Conservation (phyloP, 306 rosid species). For the Gastrolobium villosum region DNA sequence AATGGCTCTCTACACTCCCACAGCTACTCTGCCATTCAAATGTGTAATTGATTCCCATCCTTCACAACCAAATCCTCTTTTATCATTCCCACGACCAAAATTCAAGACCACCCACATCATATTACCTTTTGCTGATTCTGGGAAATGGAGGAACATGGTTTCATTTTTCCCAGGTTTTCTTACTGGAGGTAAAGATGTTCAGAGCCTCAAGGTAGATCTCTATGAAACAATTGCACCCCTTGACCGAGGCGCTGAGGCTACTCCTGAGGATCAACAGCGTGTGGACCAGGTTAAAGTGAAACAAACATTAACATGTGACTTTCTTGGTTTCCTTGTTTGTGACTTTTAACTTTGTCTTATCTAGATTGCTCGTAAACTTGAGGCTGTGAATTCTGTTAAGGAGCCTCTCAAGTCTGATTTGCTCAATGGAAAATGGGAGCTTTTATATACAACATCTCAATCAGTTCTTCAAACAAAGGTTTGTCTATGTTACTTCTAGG, state of each 20-base stretch:
- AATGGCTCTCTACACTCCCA: constrained; percentile 43
- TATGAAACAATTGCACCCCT: constrained; percentile 49
- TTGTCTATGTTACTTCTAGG: constrained; percentile 6
- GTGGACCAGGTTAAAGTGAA: constrained; percentile 54
- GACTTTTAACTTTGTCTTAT: constrained; percentile 13
- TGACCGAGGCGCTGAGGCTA: constrained; percentile 53
- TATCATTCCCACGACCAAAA: constrained; percentile 40
- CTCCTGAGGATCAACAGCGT: constrained; percentile 53
- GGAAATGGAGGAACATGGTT: constrained; percentile 52
- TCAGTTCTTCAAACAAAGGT: constrained; percentile 84
- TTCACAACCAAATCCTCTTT: constrained; percentile 31
- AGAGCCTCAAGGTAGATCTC: constrained; percentile 56
- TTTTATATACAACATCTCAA: constrained; percentile 82
- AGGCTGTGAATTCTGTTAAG: constrained; percentile 66
- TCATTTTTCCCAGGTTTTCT: constrained; percentile 54
- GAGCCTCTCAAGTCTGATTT: constrained; percentile 83
- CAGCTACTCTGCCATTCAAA: constrained; percentile 42
- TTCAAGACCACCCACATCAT: constrained; percentile 23
- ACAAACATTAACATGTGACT: not conserved
- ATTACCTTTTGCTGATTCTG: constrained; percentile 33
- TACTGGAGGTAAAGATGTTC: constrained; percentile 46
- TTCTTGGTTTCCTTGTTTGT: constrained; percentile 17
- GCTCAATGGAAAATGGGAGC: constrained; percentile 97
- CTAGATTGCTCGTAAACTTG: constrained; percentile 85
- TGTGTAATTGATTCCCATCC: constrained; percentile 7